A percentile compares a stretch with the other conserved stretches of the same genome.
phyloP scores from a whole-genome alignment of 164 flowering plant species.

The Houttuynia cordata region DNA sequence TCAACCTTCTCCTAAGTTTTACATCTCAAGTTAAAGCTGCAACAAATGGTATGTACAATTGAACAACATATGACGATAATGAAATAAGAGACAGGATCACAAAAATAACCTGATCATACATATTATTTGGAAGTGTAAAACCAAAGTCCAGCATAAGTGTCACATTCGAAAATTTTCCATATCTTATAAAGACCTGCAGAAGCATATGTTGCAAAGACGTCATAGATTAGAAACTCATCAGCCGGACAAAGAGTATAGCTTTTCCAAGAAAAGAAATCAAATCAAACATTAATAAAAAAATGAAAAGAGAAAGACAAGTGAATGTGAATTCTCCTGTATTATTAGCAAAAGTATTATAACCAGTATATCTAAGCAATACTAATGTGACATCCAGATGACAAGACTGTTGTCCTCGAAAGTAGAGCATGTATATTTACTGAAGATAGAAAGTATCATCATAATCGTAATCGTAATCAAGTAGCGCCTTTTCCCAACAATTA shows the following conservation, averaged over 20 bases:
- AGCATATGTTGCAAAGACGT: background rate
- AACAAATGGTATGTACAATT: background rate
- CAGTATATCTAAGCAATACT: too few relatives aligned
- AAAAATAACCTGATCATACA: slow-evolving; percentile 53
- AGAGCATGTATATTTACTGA: too few relatives aligned
- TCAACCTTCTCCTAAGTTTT: background rate
- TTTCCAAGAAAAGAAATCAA: background rate
- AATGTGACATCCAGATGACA: too few relatives aligned
- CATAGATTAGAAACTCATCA: background rate
- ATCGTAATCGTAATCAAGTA: too few relatives aligned
- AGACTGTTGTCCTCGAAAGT: too few relatives aligned
- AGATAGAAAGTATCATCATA: too few relatives aligned
- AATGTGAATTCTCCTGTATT: too few relatives aligned
- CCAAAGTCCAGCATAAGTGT: slow-evolving; percentile 74
- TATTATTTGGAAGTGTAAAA: slow-evolving; percentile 56
- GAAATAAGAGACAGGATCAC: background rate
- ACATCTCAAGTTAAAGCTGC: background rate
- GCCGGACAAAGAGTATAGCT: background rate
- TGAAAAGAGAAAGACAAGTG: too few relatives aligned
- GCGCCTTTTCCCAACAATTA: too few relatives aligned
- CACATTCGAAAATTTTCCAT: slow-evolving; percentile 71
- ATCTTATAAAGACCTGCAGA: slow-evolving; percentile 59
- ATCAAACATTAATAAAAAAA: too few relatives aligned
- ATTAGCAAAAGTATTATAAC: too few relatives aligned
- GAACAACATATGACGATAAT: background rate